Evolutionary conservation across 495 filamentous ascomycete genomes (phyloP).

Genomic region (Aspergillus coremiiformis): DNA sequence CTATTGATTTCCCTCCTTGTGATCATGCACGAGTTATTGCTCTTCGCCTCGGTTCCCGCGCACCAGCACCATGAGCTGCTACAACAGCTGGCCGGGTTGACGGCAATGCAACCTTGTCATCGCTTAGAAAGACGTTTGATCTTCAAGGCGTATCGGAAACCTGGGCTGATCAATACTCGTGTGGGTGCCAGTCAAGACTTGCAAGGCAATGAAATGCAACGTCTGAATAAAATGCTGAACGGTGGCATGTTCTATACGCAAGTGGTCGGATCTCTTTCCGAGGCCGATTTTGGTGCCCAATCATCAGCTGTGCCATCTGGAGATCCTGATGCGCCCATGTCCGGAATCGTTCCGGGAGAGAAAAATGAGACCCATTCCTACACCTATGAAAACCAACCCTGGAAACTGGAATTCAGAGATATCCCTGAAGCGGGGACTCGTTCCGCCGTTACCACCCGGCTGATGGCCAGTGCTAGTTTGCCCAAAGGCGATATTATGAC

Average conservation of each 20-base stretch:
- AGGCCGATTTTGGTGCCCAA: conserved; percentile 26
- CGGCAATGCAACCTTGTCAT: conserved; percentile 57
- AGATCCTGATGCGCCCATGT: conserved; percentile 29
- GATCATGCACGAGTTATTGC: conserved; percentile 41
- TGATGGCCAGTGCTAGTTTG: conserved; percentile 39
- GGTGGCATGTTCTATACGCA: conserved; percentile 46
- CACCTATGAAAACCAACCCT: conserved; percentile 34
- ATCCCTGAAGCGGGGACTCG: conserved; percentile 44
- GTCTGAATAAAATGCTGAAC: conserved; percentile 42
- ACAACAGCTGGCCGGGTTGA: conserved; percentile 59
- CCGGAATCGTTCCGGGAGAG: conserved; percentile 16
- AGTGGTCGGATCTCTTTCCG: conserved; percentile 36
- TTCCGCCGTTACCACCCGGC: conserved; percentile 41
- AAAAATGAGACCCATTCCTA: conserved; percentile 19
- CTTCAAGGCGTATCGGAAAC: conserved; percentile 54
- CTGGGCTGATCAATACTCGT: conserved; percentile 29
- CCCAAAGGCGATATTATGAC: conserved; percentile 37
- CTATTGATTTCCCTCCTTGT: conserved; percentile 6
- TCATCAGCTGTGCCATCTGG: conserved; percentile 3
- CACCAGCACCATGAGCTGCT: conserved; percentile 52
- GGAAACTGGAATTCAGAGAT: conserved; percentile 48
- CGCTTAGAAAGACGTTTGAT: conserved; percentile 55
- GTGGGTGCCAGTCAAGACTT: conserved; percentile 40
- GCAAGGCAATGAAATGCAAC: conserved; percentile 35
- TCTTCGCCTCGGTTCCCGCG: conserved; percentile 43